Conservation (phyloP, 2,329 filamentous ascomycete species). For the Cercospora beticola region DNA sequence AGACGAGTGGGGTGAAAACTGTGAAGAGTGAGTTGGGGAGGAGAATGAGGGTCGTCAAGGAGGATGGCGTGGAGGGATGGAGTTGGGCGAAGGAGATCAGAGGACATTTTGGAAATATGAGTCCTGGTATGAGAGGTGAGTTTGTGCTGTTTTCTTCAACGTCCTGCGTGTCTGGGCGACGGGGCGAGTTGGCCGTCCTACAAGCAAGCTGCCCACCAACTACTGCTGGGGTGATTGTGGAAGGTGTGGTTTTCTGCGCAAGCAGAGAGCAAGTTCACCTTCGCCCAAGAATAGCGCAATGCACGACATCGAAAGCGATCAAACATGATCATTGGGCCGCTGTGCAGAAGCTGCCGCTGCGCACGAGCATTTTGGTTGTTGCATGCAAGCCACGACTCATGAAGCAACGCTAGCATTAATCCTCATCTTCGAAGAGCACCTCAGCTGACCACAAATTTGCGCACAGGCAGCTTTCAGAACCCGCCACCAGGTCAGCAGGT, state of each 20-base stretch:
- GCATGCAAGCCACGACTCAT: conserved; percentile 12
- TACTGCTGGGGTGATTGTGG: background rate
- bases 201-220: background rate
- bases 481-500: conserved; percentile 53
- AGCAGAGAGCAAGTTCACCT: background rate
- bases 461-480: conserved; percentile 61
- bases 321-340: conserved; percentile 5
- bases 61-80: conserved; percentile 58
- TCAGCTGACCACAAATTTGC: conserved; percentile 4
- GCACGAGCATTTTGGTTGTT: conserved; percentile 13
- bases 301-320: background rate
- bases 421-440: background rate
- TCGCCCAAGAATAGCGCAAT: background rate
- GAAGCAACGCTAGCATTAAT: background rate
- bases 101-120: conserved; percentile 85
- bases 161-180: background rate
- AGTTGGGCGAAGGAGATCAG: conserved; percentile 78
- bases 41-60: conserved; percentile 61
- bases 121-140: conserved; percentile 71
- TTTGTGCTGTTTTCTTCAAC: background rate
- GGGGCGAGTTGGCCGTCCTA: conserved; percentile 4
- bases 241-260: background rate
- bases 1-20: conserved; percentile 55
- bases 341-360: background rate
- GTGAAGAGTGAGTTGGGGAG: conserved; percentile 61